Percentiles rank a stretch among this genome's conserved stretches.
Conservation (phyloP, 192 early-diverging fungal genomes). For the Chytriomyces hyalinus region DNA sequence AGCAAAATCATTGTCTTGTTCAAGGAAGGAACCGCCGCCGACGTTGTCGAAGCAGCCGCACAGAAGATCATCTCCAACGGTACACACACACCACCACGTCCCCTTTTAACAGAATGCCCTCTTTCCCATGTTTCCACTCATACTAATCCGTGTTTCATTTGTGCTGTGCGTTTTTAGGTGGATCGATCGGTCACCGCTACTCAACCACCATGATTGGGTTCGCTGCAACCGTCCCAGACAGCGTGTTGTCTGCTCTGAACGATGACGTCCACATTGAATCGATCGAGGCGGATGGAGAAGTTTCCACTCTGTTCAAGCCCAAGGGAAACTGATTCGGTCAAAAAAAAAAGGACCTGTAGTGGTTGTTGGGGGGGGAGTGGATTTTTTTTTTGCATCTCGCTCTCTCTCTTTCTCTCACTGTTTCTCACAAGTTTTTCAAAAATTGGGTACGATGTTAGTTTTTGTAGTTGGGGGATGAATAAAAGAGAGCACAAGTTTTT, state of each 20-base stretch:
- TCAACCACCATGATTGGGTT: slow-evolving; percentile 59
- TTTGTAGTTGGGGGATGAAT: too few relatives aligned
- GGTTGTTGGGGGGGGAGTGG: neutral
- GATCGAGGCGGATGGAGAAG: slow-evolving; percentile 66
- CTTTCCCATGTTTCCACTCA: too few relatives aligned
- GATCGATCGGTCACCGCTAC: slow-evolving; percentile 58
- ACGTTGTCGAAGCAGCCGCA: slow-evolving; percentile 47
- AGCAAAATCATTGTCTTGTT: slow-evolving; percentile 60
- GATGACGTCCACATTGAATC: slow-evolving; percentile 50
- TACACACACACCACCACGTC: neutral
- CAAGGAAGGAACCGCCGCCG: slow-evolving; percentile 53
- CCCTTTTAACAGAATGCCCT: too few relatives aligned
- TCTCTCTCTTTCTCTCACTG: too few relatives aligned
- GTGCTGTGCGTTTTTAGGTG: slow-evolving; percentile 33
- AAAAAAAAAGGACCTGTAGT: neutral
- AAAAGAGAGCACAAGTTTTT: too few relatives aligned
- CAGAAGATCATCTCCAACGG: slow-evolving; percentile 33
- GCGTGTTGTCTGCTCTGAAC: slow-evolving; percentile 49
- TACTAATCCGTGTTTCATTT: too few relatives aligned
- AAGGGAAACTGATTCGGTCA: neutral
- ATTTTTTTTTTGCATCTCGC: too few relatives aligned
- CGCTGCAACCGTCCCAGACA: slow-evolving; percentile 60
- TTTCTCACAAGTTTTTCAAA: too few relatives aligned
- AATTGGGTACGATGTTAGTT: too few relatives aligned
- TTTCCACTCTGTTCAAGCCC: slow-evolving; percentile 40